Evolutionary conservation across 257 asterid species (phyloP), one percentile per base, ranked within the genome.

Genomic region (Petunia axillaris): DNA sequence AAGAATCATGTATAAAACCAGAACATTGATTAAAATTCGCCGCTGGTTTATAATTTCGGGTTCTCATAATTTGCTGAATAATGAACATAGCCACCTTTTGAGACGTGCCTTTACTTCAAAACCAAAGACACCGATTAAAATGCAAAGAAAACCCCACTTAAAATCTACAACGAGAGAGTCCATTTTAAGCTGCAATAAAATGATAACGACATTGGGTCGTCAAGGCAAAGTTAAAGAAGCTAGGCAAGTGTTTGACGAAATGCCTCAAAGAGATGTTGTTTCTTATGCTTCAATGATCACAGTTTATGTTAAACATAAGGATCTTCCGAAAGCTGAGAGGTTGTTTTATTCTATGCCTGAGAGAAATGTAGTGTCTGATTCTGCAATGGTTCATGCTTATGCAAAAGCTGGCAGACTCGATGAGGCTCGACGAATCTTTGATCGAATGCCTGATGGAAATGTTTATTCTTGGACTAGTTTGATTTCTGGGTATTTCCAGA

Each of bases 381-480:
- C 95, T 35, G 90, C 95, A 58, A 91, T 91, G 91, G 85, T 90
- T 63, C 71, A 88, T 80, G 94, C 89, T 16, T 87, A 90, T 83
- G 91, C 90, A 9, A 85, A 84, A 85, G 89, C 88, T 13, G 92
- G 87, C 64, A 73, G 81, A 79, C 83, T 87, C 48, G 86, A 76
- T 50, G 84, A 46, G 75, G 94, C 91, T 6, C 78, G 79, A 81
- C 79, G 64, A 85, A 35, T 88, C 43, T 90, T 90, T 37, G 88
- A 87, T 77, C 73, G 67, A 71, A 90, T 88, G 94, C 86, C 92
- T 8, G 81, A 43, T 53, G 83, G 89, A 81, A 90, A 90, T 85
- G 87, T 84, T 3, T 90, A 87, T 81, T 82, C 94, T 76, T 89
- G 93, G 91, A 87, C 90, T 67, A 86, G 89, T 83, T 82, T 90